These are phyloP conservation scores for Trichophyton equinum DNA, from an alignment of 2,329 filamentous ascomycete species.

Conservation along the genomic window DNA sequence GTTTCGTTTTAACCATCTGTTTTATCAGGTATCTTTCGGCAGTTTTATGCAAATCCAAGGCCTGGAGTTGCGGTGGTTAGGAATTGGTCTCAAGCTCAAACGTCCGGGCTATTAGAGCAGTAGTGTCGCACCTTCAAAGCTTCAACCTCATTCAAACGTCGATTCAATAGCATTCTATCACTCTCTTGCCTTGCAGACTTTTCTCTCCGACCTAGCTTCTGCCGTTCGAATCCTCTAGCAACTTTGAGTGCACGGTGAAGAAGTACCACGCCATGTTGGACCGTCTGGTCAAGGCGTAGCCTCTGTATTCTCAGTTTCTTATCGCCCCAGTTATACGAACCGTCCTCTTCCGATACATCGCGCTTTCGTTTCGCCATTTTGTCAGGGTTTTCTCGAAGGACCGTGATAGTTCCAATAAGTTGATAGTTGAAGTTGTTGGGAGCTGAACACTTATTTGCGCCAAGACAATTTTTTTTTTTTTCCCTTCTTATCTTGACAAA, in stretches of 20 bases:
- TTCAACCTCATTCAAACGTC: slow-evolving; percentile 43
- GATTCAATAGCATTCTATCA: slow-evolving; percentile 28
- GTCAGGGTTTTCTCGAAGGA: neutral
- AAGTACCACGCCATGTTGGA: slow-evolving; percentile 39
- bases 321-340: slow-evolving; percentile 14
- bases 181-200: slow-evolving; percentile 41
- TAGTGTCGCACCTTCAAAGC: slow-evolving; percentile 40
- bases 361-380: slow-evolving; percentile 30
- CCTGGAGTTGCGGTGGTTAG: slow-evolving; percentile 21
- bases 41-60: slow-evolving; percentile 38
- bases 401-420: neutral
- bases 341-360: slow-evolving; percentile 20
- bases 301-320: slow-evolving; percentile 24
- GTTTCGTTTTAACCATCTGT: slow-evolving; percentile 45
- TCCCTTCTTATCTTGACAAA: too few species aligned
- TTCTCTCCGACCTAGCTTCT: slow-evolving; percentile 48
- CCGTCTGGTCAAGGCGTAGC: slow-evolving; percentile 33
- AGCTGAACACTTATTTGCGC: neutral
- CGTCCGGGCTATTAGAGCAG: neutral
- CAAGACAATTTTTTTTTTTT: neutral
- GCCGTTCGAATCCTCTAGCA: slow-evolving; percentile 49
- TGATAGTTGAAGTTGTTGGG: neutral
- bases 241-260: slow-evolving; percentile 44
- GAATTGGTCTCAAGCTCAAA: neutral
- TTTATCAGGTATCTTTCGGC: slow-evolving; percentile 46